These are phyloP conservation scores for Sicyos baderoa DNA, from an alignment of 306 rosid species.

Conservation along the genomic window DNA sequence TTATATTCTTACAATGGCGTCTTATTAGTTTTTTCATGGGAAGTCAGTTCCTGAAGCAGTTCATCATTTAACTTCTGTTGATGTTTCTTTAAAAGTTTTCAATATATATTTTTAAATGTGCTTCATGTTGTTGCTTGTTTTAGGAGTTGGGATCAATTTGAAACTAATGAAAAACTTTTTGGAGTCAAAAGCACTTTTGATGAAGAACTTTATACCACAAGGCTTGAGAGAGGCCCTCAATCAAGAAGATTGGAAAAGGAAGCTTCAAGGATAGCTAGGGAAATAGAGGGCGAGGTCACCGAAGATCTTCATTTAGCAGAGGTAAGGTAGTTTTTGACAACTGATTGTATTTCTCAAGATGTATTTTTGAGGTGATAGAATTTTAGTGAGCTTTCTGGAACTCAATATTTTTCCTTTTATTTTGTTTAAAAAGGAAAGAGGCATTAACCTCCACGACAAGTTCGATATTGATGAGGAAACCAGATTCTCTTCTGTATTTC, in stretches of 20 bases:
- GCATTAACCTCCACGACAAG: slow-evolving; percentile 36
- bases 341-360: slow-evolving; percentile 2
- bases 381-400: not conserved
- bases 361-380: not conserved
- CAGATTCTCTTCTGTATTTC: slow-evolving; percentile 73
- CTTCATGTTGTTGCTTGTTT: slow-evolving; percentile 14
- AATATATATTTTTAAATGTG: not conserved
- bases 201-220: slow-evolving; percentile 84
- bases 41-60: slow-evolving; percentile 9
- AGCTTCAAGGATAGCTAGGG: slow-evolving; percentile 78
- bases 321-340: slow-evolving; percentile 41
- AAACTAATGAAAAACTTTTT: slow-evolving; percentile 67
- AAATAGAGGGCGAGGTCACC: slow-evolving; percentile 93
- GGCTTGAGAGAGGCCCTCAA: slow-evolving; percentile 77
- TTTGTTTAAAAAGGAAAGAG: slow-evolving; percentile 77
- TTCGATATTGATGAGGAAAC: slow-evolving; percentile 88
- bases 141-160: slow-evolving; percentile 95
- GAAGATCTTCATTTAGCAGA: slow-evolving; percentile 89
- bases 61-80: not conserved
- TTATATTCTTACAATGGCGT: slow-evolving; percentile 3
- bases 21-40: not conserved
- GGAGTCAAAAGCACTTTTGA: slow-evolving; percentile 88
- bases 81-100: not conserved
- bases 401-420: slow-evolving; percentile 21
- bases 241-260: slow-evolving; percentile 64